Evolutionary conservation across 1,284 basidiomycete genomes (phyloP), one percentile per base, ranked within the genome.

Genomic region (Tranzscheliella williamsii): DNA sequence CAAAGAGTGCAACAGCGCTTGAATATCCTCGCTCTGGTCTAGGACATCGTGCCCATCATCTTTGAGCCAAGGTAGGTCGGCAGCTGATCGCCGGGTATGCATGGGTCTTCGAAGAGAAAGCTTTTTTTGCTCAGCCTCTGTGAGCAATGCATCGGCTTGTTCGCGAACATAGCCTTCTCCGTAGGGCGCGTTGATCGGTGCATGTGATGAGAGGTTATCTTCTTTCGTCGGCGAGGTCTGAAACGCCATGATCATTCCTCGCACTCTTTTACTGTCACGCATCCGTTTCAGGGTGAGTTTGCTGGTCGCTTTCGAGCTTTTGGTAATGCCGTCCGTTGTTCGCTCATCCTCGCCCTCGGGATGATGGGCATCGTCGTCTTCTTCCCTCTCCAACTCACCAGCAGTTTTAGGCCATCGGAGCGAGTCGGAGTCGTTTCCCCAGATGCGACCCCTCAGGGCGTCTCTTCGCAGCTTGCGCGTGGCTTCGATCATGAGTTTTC

Each of bases 401-500:
- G 50, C 42, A 17, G 43, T 45, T 16, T 60, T 46, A 4, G 68
- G 65, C 65, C 65, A 70, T 15, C 56, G 40, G 4, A 53, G 20
- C 4, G 47, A 44, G 5, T 49, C 65, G 5, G 51, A 50, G 5
- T 52, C 58, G 27, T 62, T 44, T 3, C 71, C 62, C 72, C 72
- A 73, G 30, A 73, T 65, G 3, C 67, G 46, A n/a, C 72, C 65
- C 8, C 60, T 42, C 2, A 73, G 48, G 11, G 67, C 62, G 41
- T 73, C 72, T 9, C 67, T 38, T 15, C 72, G 40, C 2, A 73
- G 44, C 29, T 63, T 63, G n/a, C 56, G 42, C 9, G 38, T 65
- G 9, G 72, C 70, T 37, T 72, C 72, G 39, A 72, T 47, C 67
- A 73, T 70, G 27, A 73, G 49, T 18, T 57, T 57, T 16, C 70